Conservation (phyloP, 768 basidiomycete species). For the Jaapia argillacea region DNA sequence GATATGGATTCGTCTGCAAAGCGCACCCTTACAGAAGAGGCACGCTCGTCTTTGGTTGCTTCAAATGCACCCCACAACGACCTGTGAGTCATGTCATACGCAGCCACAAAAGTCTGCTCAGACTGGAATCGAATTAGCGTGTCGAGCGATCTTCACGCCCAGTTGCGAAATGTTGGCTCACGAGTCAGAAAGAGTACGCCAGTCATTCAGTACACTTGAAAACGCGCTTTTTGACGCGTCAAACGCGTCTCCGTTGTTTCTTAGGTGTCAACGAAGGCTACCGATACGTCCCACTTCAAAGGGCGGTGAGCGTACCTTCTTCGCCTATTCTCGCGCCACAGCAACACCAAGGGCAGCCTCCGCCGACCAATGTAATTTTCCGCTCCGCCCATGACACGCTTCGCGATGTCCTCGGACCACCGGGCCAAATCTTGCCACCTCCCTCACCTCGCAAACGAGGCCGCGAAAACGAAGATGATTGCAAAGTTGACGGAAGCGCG, state of each 20-base stretch:
- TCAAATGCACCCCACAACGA: neutral
- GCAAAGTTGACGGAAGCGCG: conserved; percentile 1
- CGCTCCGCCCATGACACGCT: conserved; percentile 47
- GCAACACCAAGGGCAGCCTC: neutral
- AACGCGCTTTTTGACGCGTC: conserved; percentile 20
- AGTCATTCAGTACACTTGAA: conserved; percentile 5
- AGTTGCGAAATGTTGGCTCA: conserved; percentile 44
- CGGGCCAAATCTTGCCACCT: conserved; percentile 14
- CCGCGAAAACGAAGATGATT: conserved; percentile 14
- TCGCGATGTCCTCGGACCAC: conserved; percentile 33
- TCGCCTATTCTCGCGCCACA: neutral
- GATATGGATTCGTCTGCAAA: neutral
- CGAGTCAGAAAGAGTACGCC: conserved; percentile 53
- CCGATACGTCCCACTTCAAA: conserved; percentile 16
- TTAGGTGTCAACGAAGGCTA: conserved; percentile 58
- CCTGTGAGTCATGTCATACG: neutral
- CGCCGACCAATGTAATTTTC: conserved; percentile 24
- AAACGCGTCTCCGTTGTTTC: conserved; percentile 15
- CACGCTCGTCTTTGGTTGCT: neutral
- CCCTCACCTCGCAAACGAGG: conserved; percentile 28
- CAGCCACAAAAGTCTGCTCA: neutral
- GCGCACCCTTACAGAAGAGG: neutral
- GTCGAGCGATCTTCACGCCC: conserved; percentile 33
- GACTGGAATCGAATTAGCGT: neutral
- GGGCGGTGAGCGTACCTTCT: no score